Conservation (phyloP, 768 basidiomycete genomes). For the Dendrothele bispora region DNA sequence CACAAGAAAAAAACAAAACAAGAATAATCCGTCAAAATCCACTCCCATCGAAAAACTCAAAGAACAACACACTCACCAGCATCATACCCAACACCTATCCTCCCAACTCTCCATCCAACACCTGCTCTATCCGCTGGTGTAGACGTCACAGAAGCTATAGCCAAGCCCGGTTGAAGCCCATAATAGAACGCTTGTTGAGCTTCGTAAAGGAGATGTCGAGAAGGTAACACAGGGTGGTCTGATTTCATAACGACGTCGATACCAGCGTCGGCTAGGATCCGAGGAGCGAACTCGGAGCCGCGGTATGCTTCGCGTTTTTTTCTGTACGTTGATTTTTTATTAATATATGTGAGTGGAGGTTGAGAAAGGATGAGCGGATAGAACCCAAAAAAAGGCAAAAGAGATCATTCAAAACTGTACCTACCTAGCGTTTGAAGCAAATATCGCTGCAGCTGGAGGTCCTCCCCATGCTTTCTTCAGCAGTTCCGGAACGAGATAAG, state of each 20-base stretch:
- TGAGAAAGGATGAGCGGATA: too few species aligned
- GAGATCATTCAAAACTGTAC: too few species aligned
- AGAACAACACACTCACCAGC: constrained; percentile 52
- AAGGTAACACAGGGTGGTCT: constrained; percentile 59
- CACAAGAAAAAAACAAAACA: background rate
- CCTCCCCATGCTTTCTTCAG: constrained; percentile 56
- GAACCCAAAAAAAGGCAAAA: too few species aligned
- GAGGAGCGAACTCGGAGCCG: constrained; percentile 71
- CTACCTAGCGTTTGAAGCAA: constrained; percentile 39
- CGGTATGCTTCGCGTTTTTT: constrained; percentile 63
- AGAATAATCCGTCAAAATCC: constrained; percentile 16
- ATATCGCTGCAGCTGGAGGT: constrained; percentile 57
- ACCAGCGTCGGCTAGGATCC: constrained; percentile 63
- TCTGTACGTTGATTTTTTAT: too few species aligned
- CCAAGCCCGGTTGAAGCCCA: constrained; percentile 56
- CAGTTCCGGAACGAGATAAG: constrained; percentile 59
- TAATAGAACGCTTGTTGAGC: constrained; percentile 71
- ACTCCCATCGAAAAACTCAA: constrained; percentile 66
- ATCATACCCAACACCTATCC: too few species aligned
- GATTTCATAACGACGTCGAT: constrained; percentile 78
- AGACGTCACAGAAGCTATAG: constrained; percentile 63
- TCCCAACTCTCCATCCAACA: constrained; percentile 64
- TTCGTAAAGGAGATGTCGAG: constrained; percentile 68
- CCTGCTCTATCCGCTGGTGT: constrained; percentile 66
- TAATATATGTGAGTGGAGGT: too few species aligned